Base-by-base conservation (phyloP, 2,329 filamentous ascomycete genomes). In the Arthrobotrys entomopaga region DNA sequence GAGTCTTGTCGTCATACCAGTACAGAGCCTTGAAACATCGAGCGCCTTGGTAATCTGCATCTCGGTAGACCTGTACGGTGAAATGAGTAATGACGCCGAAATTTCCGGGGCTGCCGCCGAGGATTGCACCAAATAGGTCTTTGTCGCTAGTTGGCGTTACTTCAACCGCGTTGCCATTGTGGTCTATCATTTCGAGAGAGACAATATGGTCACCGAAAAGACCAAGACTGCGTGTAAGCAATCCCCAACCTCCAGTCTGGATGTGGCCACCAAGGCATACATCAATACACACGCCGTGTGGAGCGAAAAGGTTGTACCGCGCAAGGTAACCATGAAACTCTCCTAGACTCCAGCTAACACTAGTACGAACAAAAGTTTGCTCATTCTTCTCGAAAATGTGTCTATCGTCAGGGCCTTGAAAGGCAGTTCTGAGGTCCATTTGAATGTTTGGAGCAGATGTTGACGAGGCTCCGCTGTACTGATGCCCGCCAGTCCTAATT, bases 391-490 rank as follows among this genome's bases (percentile, higher is more conserved):
- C 76, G 60, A 82, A 79, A 2, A 83, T 79, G 2, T 71, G 40
- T 58, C 78, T 77, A 76, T 81, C 81, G 43, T 80, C 75, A 1
- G 77, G 63, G 3, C 78, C 80, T 72, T 78, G 79, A 78, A 82
- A 84, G 0, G 82, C 82, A 34, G 80, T 78, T 73, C 80, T 79
- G 1, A 85, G 80, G 57, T 85, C 83, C 15, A 85, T 76, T 71
- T 84, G 84, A 59, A 85, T 85, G 58, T 84, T 84, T 0, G 80
- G 79, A 2, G 79, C 81, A 22, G 80, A 77, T 0, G 83, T 84
- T 0, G 84, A 85, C 0, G 82, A 85, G 10, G 84, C 84, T 19
- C 84, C 84, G 59, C 82, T 83, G 76, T 85, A 85, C 75, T 85
- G 83, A 64, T 85, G 84, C 0, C 84, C 84, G 0, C 84, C 84